Evolutionary conservation across 2,329 filamentous ascomycete genomes (phyloP).

Genomic region (Purpureocillium lavendulum): DNA sequence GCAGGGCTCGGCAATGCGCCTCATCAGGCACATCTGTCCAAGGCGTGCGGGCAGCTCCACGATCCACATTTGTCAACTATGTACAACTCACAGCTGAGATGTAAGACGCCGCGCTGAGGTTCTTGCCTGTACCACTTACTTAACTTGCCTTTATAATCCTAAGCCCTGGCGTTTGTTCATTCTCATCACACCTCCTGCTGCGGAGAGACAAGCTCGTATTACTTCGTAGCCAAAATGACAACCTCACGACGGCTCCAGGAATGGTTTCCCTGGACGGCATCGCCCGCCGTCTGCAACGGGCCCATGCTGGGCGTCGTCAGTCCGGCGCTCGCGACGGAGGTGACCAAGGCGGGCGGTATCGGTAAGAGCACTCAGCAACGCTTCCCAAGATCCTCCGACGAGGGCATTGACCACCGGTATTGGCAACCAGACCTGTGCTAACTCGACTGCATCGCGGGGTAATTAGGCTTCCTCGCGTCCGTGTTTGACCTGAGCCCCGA

Average conservation of each 20-base stretch:
- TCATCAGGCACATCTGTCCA: too few species aligned
- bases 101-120: too few species aligned
- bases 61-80: too few species aligned
- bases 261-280: slow-evolving; percentile 20
- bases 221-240: background rate
- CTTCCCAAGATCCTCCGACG: background rate
- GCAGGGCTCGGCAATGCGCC: too few species aligned
- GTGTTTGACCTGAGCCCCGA: slow-evolving; percentile 18
- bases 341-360: slow-evolving; percentile 28
- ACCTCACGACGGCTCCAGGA: slow-evolving; percentile 12
- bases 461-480: slow-evolving; percentile 22
- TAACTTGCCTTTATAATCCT: too few species aligned
- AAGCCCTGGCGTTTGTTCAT: too few species aligned
- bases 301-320: slow-evolving; percentile 26
- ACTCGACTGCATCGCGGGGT: background rate
- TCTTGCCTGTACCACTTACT: too few species aligned
- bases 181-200: too few species aligned
- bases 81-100: too few species aligned
- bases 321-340: slow-evolving; percentile 25
- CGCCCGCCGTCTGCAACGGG: slow-evolving; percentile 24
- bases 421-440: background rate
- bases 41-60: too few species aligned
- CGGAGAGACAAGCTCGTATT: too few species aligned
- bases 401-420: background rate
- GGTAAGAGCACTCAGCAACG: slow-evolving; percentile 14